phyloP scores from a whole-genome alignment of 495 filamentous ascomycete genomes.

The Penicillium coprophilum region DNA sequence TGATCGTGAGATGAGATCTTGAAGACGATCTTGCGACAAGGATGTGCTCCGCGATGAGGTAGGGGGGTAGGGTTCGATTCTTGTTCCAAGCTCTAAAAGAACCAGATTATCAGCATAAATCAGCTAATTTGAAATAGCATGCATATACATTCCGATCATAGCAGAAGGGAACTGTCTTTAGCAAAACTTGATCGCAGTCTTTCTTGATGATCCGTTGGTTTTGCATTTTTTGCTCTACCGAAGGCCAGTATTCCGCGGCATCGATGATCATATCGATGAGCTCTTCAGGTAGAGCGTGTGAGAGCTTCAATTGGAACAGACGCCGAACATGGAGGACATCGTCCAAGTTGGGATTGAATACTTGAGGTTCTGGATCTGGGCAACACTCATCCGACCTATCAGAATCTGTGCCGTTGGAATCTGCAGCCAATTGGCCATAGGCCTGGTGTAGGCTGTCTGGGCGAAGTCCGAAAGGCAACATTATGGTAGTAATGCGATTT shows the following conservation, averaged over 20 bases:
- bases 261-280: slow-evolving; percentile 68
- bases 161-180: slow-evolving; percentile 44
- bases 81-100: slow-evolving; percentile 20
- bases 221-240: slow-evolving; percentile 33
- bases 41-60: slow-evolving; percentile 39
- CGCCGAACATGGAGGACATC: slow-evolving; percentile 41
- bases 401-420: not conserved
- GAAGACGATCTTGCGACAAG: slow-evolving; percentile 61
- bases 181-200: slow-evolving; percentile 41
- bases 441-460: not conserved
- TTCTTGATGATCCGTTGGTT: slow-evolving; percentile 27
- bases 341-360: slow-evolving; percentile 29
- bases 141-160: slow-evolving; percentile 34
- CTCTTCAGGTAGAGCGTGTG: slow-evolving; percentile 55
- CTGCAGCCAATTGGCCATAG: not conserved
- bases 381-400: not conserved
- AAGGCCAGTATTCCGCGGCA: slow-evolving; percentile 70
- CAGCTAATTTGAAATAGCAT: not conserved
- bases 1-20: slow-evolving; percentile 65
- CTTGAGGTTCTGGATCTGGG: not conserved
- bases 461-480: slow-evolving; percentile 9
- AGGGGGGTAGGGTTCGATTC: slow-evolving; percentile 25
- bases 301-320: slow-evolving; percentile 41
- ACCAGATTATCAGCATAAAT: slow-evolving; percentile 1
- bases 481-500: not conserved